Evolutionary conservation across 2,329 filamentous ascomycete genomes (phyloP).

Genomic region (Cercospora zeina): DNA sequence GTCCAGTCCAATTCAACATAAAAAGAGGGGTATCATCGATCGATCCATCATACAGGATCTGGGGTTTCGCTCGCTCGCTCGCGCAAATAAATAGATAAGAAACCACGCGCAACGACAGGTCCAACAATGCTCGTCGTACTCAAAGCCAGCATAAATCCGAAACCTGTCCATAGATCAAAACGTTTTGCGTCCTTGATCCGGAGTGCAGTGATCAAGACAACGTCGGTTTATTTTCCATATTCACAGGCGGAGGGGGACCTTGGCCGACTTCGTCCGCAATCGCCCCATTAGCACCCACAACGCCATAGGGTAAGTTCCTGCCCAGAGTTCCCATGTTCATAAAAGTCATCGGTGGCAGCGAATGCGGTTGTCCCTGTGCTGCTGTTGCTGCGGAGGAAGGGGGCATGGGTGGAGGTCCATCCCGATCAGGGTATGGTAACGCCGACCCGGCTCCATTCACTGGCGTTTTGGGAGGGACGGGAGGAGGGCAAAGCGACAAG

Average conservation of each 20-base stretch:
- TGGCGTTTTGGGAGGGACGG: constrained; percentile 38
- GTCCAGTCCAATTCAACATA: neutral
- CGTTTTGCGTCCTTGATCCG: neutral
- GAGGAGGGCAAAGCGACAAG: constrained; percentile 25
- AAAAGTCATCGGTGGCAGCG: constrained; percentile 33
- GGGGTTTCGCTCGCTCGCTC: neutral
- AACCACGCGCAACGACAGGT: neutral
- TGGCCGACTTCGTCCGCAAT: constrained; percentile 53
- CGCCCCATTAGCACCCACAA: constrained; percentile 43
- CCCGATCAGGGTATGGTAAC: constrained; percentile 33
- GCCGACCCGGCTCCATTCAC: constrained; percentile 14
- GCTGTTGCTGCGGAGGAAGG: neutral
- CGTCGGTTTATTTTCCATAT: constrained; percentile 77
- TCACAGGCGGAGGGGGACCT: constrained; percentile 75
- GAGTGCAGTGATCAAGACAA: constrained; percentile 12
- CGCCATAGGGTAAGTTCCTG: constrained; percentile 69
- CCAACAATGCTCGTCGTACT: neutral
- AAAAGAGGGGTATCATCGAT: neutral
- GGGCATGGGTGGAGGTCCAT: constrained; percentile 14
- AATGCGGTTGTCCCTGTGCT: neutral
- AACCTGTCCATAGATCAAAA: neutral
- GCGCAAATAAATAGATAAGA: neutral
- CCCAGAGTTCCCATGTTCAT: constrained; percentile 40
- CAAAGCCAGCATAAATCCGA: neutral
- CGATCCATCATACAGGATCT: neutral